These are phyloP conservation scores for Penicillium bialowiezense DNA, from an alignment of 495 filamentous ascomycete genomes.

Conservation along the genomic window DNA sequence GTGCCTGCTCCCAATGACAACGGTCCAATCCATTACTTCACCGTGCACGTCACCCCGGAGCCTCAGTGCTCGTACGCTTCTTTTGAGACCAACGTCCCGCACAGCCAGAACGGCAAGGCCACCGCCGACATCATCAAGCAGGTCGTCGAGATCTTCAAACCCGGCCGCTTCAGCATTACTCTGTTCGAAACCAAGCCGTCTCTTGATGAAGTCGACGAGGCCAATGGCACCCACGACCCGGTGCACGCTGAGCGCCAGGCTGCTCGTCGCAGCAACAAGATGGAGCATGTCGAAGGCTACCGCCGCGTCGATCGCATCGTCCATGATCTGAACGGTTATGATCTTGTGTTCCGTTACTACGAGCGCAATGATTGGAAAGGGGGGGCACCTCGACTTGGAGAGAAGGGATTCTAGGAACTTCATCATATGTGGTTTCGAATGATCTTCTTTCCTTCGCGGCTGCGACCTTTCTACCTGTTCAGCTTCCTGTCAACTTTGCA, in stretches of 20 bases:
- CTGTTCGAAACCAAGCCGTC: conserved; percentile 85
- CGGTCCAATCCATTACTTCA: conserved; percentile 87
- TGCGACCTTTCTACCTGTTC: conserved; percentile 18
- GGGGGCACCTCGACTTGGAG: conserved; percentile 70
- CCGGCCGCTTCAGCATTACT: conserved; percentile 94
- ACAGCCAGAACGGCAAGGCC: conserved; percentile 79
- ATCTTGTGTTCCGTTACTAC: conserved; percentile 95
- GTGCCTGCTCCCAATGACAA: conserved; percentile 72
- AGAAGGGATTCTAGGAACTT: conserved; percentile 37
- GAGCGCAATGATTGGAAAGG: conserved; percentile 90
- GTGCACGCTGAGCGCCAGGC: conserved; percentile 47
- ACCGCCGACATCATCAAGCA: conserved; percentile 89
- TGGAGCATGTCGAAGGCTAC: conserved; percentile 87
- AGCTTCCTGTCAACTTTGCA: background rate
- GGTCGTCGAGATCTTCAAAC: conserved; percentile 92
- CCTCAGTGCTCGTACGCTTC: conserved; percentile 98
- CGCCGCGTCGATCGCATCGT: conserved; percentile 90
- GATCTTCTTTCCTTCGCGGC: conserved; percentile 5
- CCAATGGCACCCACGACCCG: conserved; percentile 32
- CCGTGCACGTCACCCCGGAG: conserved; percentile 97
- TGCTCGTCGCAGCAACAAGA: conserved; percentile 56
- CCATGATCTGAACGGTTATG: conserved; percentile 96
- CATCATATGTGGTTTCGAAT: no score
- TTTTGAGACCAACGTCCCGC: conserved; percentile 98
- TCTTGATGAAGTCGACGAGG: conserved; percentile 38